Evolutionary conservation across 2,329 filamentous ascomycete genomes (phyloP).

Genomic region (Neurospora crassa): DNA sequence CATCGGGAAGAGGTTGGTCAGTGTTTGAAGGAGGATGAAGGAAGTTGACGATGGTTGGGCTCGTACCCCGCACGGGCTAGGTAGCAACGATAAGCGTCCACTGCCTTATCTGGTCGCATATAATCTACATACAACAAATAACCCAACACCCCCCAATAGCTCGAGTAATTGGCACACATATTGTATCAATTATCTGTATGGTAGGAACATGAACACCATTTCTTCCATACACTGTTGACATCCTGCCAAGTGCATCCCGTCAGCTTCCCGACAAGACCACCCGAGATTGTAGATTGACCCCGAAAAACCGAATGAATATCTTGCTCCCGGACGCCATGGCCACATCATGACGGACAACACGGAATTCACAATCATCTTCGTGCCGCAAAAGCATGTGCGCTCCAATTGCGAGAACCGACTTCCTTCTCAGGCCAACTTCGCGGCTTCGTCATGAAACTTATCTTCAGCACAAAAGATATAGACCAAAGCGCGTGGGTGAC

Average conservation of each 20-base stretch:
- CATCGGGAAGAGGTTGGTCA: background rate
- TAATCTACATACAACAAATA: background rate
- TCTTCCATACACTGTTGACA: background rate
- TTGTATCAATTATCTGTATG: background rate
- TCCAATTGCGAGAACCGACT: background rate
- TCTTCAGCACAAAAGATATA: background rate
- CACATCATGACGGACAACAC: background rate
- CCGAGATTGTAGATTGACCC: background rate
- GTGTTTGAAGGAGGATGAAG: background rate
- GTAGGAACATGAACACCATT: background rate
- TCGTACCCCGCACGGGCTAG: background rate
- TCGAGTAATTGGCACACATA: background rate
- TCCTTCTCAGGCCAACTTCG: background rate
- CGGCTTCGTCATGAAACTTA: background rate
- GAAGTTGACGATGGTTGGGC: background rate
- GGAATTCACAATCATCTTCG: background rate
- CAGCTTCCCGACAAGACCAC: background rate
- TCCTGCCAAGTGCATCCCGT: background rate
- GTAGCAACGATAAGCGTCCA: background rate
- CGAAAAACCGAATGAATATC: background rate
- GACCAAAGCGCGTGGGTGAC: background rate
- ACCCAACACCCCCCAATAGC: background rate
- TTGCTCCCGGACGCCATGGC: background rate
- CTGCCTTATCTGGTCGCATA: background rate
- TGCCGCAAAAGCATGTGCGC: background rate